Evolutionary conservation across 345 rosid species (phyloP).

Genomic region (Eutrema heterophyllum): DNA sequence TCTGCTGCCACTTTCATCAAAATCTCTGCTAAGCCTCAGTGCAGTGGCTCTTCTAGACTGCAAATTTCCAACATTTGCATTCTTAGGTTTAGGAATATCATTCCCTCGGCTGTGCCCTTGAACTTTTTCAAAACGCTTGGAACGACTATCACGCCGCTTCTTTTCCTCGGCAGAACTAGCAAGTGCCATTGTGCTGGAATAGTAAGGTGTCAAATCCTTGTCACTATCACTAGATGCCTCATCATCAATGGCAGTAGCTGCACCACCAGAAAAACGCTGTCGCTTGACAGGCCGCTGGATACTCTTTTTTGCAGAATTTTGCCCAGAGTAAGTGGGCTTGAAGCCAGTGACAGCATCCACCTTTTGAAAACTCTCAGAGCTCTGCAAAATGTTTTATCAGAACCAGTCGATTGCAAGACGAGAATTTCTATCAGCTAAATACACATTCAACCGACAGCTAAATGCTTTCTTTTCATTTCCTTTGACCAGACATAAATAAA

Average conservation of each 20-base stretch:
- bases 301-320: slow-evolving; percentile 47
- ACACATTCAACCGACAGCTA: slow-evolving; percentile 7
- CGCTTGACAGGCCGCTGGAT: slow-evolving; percentile 70
- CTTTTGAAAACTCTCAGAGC: slow-evolving; percentile 35
- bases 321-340: slow-evolving; percentile 39
- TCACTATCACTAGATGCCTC: slow-evolving; percentile 97
- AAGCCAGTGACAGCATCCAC: slow-evolving; percentile 39
- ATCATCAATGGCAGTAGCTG: slow-evolving; percentile 46
- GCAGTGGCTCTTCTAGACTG: slow-evolving; percentile 75
- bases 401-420: slow-evolving; percentile 3
- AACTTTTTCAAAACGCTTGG: slow-evolving; percentile 81
- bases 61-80: slow-evolving; percentile 58
- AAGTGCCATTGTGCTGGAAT: slow-evolving; percentile 67
- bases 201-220: slow-evolving; percentile 75
- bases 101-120: slow-evolving; percentile 59
- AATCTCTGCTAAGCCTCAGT: slow-evolving; percentile 58
- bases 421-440: slow-evolving; percentile 11
- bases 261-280: slow-evolving; percentile 55
- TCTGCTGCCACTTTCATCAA: slow-evolving; percentile 71
- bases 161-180: slow-evolving; percentile 83
- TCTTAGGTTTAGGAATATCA: slow-evolving; percentile 53
- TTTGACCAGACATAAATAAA: slow-evolving; percentile 4
- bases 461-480: not conserved
- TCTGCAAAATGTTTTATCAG: slow-evolving; percentile 19
- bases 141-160: slow-evolving; percentile 89